Conservation (phyloP, 192 early-diverging fungal genomes). For the Umbelopsis isabellina region DNA sequence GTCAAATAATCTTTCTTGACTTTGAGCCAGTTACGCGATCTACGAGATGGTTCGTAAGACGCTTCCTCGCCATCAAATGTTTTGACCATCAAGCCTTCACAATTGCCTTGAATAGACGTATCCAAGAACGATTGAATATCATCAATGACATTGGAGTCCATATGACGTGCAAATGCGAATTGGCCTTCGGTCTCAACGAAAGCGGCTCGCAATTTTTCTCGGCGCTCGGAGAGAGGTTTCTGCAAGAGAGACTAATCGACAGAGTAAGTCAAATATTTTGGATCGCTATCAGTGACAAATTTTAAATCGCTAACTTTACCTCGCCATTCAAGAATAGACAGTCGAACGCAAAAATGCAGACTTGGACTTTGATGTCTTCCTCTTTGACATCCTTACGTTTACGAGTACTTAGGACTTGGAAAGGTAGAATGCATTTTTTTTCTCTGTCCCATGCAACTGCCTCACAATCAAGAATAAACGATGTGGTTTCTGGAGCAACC, state of each 20-base stretch:
- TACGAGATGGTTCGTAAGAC: constrained; percentile 93
- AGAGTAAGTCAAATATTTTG: constrained; percentile 2
- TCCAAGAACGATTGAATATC: constrained; percentile 96
- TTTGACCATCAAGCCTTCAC: constrained; percentile 99
- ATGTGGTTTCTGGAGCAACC: constrained; percentile 63
- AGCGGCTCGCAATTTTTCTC: constrained; percentile 66
- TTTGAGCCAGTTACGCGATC: constrained; percentile 99
- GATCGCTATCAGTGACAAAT: not conserved
- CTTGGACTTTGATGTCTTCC: constrained; percentile 91
- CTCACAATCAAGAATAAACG: constrained; percentile 98
- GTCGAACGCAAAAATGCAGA: constrained; percentile 98
- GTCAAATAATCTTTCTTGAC: constrained; percentile 97
- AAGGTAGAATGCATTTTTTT: constrained; percentile 85
- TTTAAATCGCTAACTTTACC: constrained; percentile 42
- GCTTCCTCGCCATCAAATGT: constrained; percentile 83
- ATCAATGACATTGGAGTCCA: constrained; percentile 83
- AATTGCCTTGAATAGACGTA: constrained; percentile 79
- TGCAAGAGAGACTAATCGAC: constrained; percentile 71
- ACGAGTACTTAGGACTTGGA: constrained; percentile 94
- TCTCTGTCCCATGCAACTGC: constrained; percentile 97
- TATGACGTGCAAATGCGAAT: constrained; percentile 86
- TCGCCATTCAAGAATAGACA: constrained; percentile 92
- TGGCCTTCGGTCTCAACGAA: constrained; percentile 85
- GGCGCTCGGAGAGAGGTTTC: constrained; percentile 74
- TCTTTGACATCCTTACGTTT: constrained; percentile 94